Evolutionary conservation across 2,329 filamentous ascomycete species (phyloP), one percentile per base, ranked within the genome.

Genomic region (Penicillium sp.): DNA sequence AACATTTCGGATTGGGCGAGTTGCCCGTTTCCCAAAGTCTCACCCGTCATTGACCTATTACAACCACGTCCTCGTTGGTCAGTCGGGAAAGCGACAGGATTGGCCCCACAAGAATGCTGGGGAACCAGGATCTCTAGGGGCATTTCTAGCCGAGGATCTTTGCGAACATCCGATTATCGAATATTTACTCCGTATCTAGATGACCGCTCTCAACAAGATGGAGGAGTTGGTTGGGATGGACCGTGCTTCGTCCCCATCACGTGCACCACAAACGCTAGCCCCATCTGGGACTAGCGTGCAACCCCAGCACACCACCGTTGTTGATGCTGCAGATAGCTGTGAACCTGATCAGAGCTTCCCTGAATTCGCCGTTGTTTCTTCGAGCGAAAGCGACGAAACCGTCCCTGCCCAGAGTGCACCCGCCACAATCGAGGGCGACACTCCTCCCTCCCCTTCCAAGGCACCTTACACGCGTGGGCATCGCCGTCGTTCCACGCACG

Each of bases 401-500:
- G 22, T 48, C 13, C 29, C 36, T 42, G 44, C n/a, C 21, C 34
- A 29, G 29, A 50, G 40, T 38, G 22, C 49, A 61, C 45, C 67
- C 66, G 65, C 61, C 67, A 71, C 56, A 57, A 71, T 70, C 64
- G 68, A 66, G 64, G 63, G 58, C 56, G 61, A 60, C 52, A 62
- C 58, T 54, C 47, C 63, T 49, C 50, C 69, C 57, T 63, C 66
- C 60, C 47, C 60, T 66, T 65, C 68, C 64, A 67, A 68, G 65
- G 64, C 68, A 67, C 60, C 64, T 52, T 71, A 65, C 58, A 64
- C 70, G 51, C 70, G 68, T 70, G 70, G 70, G 62, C 70, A 73
- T 56, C 73, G 73, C 57, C 73, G 73, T 62, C 73, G 72, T 56
- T 74, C 72, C 57, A 74, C 73, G 59, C 72, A 71, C 64, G 72